These are phyloP conservation scores for Herpetospermum pedunculosum DNA, from an alignment of 306 rosid species.

Conservation along the genomic window DNA sequence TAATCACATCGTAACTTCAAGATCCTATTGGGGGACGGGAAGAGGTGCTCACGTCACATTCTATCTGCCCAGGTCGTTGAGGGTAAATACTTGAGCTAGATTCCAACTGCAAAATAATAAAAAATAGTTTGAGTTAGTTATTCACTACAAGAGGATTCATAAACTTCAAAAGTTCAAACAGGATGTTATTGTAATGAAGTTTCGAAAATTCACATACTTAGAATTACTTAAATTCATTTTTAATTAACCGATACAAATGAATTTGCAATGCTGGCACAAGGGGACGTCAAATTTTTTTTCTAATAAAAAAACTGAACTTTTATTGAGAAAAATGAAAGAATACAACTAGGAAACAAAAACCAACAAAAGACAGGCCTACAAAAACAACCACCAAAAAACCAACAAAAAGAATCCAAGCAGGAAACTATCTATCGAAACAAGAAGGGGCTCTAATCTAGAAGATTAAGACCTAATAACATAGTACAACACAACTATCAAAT, in stretches of 20 bases:
- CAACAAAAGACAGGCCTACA: background rate
- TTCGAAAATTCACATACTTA: background rate
- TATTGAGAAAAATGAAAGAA: background rate
- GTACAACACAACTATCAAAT: background rate
- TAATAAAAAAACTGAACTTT: background rate
- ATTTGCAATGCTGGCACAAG: background rate
- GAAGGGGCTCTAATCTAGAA: background rate
- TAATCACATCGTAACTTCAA: background rate
- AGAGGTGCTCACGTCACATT: slow-evolving; percentile 63
- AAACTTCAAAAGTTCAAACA: background rate
- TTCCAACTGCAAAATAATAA: slow-evolving; percentile 42
- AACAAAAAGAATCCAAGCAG: background rate
- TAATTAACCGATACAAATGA: background rate
- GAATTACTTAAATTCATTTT: background rate
- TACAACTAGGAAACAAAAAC: background rate
- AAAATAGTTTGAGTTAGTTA: background rate
- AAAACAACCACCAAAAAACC: background rate
- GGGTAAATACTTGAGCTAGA: slow-evolving; percentile 48
- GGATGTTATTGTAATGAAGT: background rate
- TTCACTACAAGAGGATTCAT: background rate
- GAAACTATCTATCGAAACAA: background rate
- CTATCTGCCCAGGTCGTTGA: slow-evolving; percentile 82
- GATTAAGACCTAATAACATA: background rate
- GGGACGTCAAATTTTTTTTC: background rate
- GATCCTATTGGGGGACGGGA: background rate